Base-by-base conservation (phyloP, 805 yeast genomes). In the Torulaspora delbrueckii region DNA sequence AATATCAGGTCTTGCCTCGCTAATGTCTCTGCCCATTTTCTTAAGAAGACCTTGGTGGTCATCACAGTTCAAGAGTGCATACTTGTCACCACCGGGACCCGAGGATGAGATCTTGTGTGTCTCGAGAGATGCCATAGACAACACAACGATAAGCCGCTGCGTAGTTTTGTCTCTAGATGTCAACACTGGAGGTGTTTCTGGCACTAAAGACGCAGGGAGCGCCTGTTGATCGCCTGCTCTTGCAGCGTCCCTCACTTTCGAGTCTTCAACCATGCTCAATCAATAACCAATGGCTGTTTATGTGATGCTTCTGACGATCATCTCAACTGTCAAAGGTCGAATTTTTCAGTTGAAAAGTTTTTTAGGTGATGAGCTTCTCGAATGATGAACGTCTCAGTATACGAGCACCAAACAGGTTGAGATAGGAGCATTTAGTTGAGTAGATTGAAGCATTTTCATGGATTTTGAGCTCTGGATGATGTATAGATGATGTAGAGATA, bases 1-100 rank as follows among this genome's bases (percentile, higher is more conserved):
- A 60, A 93, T 93, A 67, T 93, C 99, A n/a, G 99, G 99, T 67
- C 99, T 81, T 6, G 97, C 98, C 63, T 93, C 99, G 40, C 96
- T 87, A 53, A 93, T 91, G 63, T 93, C 98, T 63, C 98, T 80
- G 43, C 95, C 96, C 95, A 91, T 88, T 65, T 89, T 91, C 66
- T 91, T 84, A 59, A 93, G 73, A 42, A 91, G 73, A 12, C 97
- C 97, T 71, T 93, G 99, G 66, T 93, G 99, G 65, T 93, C 99
- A 67, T 93, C 99, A 74, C 99, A 93, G 72, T 93, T 93, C 60
- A 93, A 75, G 50, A 93, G 71, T 0, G 96, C 97, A 62, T 84
- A 93, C 66, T 93, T 88, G 63, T 93, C 98, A 42, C 91, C 95
- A 41, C 84, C 81, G 8, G 82, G 78, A 12, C 88, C 86, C 16